phyloP scores from a whole-genome alignment of 2,329 filamentous ascomycete genomes.

The Cladorrhinum sp. region DNA sequence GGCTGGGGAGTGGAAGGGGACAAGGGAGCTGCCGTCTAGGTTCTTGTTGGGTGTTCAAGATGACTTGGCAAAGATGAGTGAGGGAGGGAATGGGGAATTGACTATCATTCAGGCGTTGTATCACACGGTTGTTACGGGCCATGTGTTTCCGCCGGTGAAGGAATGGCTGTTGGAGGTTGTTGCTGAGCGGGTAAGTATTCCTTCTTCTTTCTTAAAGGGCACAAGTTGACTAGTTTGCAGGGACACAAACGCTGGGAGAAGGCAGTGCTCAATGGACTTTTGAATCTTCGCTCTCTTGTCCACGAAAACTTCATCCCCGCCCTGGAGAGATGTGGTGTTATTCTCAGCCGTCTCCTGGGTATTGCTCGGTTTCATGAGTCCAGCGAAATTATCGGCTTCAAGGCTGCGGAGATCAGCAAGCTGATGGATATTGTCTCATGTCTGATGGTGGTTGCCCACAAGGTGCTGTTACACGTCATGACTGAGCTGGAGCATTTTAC shows the following conservation, averaged over 20 bases:
- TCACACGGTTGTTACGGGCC: conserved; percentile 79
- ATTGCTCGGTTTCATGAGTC: conserved; percentile 76
- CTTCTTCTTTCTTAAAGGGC: background rate
- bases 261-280: conserved; percentile 72
- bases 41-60: conserved; percentile 77
- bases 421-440: conserved; percentile 70
- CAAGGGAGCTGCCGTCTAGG: conserved; percentile 72
- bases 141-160: conserved; percentile 69
- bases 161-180: conserved; percentile 89
- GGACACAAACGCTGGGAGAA: conserved; percentile 96
- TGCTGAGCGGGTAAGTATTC: conserved; percentile 63
- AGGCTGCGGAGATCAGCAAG: conserved; percentile 58
- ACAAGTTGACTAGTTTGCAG: conserved; percentile 39
- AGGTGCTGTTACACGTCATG: conserved; percentile 66
- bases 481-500: conserved; percentile 75
- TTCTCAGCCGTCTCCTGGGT: conserved; percentile 78
- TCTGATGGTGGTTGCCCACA: conserved; percentile 72
- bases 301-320: conserved; percentile 89
- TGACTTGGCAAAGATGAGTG: conserved; percentile 62
- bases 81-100: conserved; percentile 43
- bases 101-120: conserved; percentile 73
- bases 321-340: conserved; percentile 75
- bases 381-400: conserved; percentile 64
- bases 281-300: conserved; percentile 70
- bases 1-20: conserved; percentile 76